Base-by-base conservation (phyloP, 768 basidiomycete genomes). In the Gyrodon lividus region DNA sequence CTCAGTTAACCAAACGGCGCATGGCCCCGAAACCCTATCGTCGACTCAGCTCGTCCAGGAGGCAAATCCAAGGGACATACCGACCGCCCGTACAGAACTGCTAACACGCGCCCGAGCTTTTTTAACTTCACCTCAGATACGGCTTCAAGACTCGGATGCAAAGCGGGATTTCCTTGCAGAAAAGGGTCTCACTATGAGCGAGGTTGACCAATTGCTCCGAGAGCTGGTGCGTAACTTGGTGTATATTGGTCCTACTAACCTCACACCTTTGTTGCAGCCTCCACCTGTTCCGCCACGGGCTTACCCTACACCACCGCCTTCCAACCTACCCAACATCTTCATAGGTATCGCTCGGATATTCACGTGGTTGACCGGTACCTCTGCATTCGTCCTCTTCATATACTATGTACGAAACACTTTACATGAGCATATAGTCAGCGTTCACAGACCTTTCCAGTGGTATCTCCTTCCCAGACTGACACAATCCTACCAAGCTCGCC, bases 281-380 rank as follows among this genome's bases (percentile, higher is more conserved):
- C 87, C 84, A 8, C 51, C 66, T 5, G 67, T 91, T 31, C 88
- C 88, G 17, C 86, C 88, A 0, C 78, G 86, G 57, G 82, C 84
- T 43, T 91, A 91, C 59, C 88, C 88, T 4, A 80, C 78, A 53
- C 78, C 74, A 10, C 79, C 82, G 5, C 87, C 87, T 3, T 90
- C 88, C 3, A 81, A 78, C 58, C 69, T 91, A 1, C 87, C 87
- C 0, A 74, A 76, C 40, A 74, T 90, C 34, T 70, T 91, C n/a
- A 65, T 83, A 10, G 87, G 83, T 3, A 67, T 84, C 16, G 68
- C 73, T 22, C 78, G 86, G 38, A 67, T 89, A 17, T 77, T 86
- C 44, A 70, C 72, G 6, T 91, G 87, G 89, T 61, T 87, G 50
- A 73, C 77, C 2, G 85, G 89, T 5, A 77, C 84, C 9, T 83